A percentile compares a stretch with the other conserved stretches of the same genome.
phyloP scores from a whole-genome alignment of 2,329 filamentous ascomycete genomes.

The Fusarium oligoseptatum region DNA sequence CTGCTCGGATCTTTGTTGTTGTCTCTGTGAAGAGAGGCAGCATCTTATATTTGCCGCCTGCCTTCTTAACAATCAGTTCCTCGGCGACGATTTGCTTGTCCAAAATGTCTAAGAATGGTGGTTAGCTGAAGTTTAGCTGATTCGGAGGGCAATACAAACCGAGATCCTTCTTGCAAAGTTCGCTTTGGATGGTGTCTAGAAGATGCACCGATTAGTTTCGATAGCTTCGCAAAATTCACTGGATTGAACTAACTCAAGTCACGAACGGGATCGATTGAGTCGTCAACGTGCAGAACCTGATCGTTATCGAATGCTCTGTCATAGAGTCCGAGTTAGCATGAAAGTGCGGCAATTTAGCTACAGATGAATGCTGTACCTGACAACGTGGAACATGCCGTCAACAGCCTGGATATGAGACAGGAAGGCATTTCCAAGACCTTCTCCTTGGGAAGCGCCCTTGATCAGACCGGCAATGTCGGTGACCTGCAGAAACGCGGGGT shows the following conservation, averaged over 20 bases:
- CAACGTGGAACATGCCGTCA: constrained; percentile 61
- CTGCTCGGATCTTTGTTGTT: constrained; percentile 55
- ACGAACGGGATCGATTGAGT: constrained; percentile 60
- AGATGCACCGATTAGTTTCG: constrained; percentile 2
- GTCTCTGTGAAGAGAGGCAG: constrained; percentile 59
- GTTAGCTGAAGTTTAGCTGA: neutral
- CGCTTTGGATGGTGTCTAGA: constrained; percentile 45
- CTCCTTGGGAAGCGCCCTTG: constrained; percentile 59
- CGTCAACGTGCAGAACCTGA: constrained; percentile 61
- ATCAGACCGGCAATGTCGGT: constrained; percentile 62
- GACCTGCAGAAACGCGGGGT: constrained; percentile 60
- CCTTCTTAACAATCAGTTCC: constrained; percentile 56
- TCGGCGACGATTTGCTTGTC: constrained; percentile 55
- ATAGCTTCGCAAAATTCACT: neutral
- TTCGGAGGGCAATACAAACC: constrained; percentile 10
- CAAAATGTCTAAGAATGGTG: constrained; percentile 51
- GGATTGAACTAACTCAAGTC: constrained; percentile 53
- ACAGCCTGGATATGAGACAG: constrained; percentile 61
- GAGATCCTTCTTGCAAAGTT: constrained; percentile 55
- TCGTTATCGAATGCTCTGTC: constrained; percentile 59
- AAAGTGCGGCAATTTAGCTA: neutral
- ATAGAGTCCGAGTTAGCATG: constrained; percentile 2
- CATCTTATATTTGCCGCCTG: constrained; percentile 61
- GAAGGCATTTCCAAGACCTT: constrained; percentile 61
- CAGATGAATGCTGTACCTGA: constrained; percentile 47